Evolutionary conservation across 2,329 filamentous ascomycete species (phyloP), one percentile per base, ranked within the genome.

Genomic region (Botrytis sinoallii): DNA sequence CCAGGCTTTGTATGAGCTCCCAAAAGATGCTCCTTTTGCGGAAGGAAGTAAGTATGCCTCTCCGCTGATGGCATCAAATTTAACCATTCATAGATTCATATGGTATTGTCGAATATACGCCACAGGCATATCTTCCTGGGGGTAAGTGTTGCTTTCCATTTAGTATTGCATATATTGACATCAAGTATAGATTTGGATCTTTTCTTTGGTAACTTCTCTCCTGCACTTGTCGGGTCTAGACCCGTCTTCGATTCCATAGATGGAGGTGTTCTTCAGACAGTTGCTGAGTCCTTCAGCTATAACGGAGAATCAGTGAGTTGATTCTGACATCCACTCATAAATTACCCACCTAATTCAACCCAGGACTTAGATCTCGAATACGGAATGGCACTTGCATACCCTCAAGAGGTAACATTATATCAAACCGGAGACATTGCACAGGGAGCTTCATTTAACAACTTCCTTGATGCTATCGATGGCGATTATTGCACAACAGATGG

Each of bases 341-440:
- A 59, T 52, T 29, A 6, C 4, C 40, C 55, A 70, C 25, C 71
- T 63, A 55, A 73, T 48, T 18, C 6, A 57, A 60, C 32, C 14
- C 38, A 76, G 72, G 81, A 86, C 57, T 83, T 90, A 20, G 88
- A 90, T 76, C 82, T 90, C 4, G 81, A 88, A 74, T 86, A 88
- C 75, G 85, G 85, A 71, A 88, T 87, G 80, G 80, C 86, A 12
- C 81, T 89, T 55, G 83, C 88, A 52, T 85, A 84, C 74, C 88
- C 87, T 1, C 86, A 89, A 76, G 82, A 52, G 82, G 83, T 48
- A 82, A 85, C 69, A 82, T 82, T 77, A 55, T 77, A 75, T 52
- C 74, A 76, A 68, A 80, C 82, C n/a, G 82, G 83, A 74, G 83
- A 84, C 72, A 44, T 59, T 22, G 67, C 59, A 12, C 70, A 77